Evolutionary conservation across 2,329 filamentous ascomycete genomes (phyloP).

Genomic region (Ophiostoma triangulosporum): DNA sequence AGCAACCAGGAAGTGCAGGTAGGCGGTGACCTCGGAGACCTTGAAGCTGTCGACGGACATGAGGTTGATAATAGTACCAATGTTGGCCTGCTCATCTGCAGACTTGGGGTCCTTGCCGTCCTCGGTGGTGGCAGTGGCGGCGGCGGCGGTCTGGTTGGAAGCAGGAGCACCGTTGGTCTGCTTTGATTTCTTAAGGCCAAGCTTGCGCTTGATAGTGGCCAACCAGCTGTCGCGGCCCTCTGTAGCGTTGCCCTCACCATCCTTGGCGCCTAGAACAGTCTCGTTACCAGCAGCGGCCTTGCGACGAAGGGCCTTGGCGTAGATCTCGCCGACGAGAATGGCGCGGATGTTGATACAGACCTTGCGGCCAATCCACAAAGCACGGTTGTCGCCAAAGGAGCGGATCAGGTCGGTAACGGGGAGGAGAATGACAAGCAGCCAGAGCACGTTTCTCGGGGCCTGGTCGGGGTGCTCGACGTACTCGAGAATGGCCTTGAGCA

Average conservation of each 20-base stretch:
- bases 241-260: slow-evolving; percentile 26
- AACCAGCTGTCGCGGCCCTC: slow-evolving; percentile 26
- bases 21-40: slow-evolving; percentile 85
- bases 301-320: slow-evolving; percentile 83
- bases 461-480: slow-evolving; percentile 75
- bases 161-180: slow-evolving; percentile 24
- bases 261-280: slow-evolving; percentile 50
- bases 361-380: slow-evolving; percentile 85
- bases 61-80: slow-evolving; percentile 97
- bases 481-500: slow-evolving; percentile 82
- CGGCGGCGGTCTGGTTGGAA: slow-evolving; percentile 1
- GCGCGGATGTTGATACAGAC: slow-evolving; percentile 87
- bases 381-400: slow-evolving; percentile 72
- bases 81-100: slow-evolving; percentile 64
- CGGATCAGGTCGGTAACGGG: slow-evolving; percentile 72
- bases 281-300: slow-evolving; percentile 74
- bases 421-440: slow-evolving; percentile 87
- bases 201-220: slow-evolving; percentile 38
- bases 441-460: slow-evolving; percentile 74
- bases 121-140: slow-evolving; percentile 21
- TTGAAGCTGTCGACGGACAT: slow-evolving; percentile 99
- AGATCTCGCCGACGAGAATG: slow-evolving; percentile 94
- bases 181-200: slow-evolving; percentile 42
- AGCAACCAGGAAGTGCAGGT: slow-evolving; percentile 91
- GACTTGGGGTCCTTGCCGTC: slow-evolving; percentile 22